Conservation (phyloP, 805 yeast genomes). For the Cyberlindnera japonica region DNA sequence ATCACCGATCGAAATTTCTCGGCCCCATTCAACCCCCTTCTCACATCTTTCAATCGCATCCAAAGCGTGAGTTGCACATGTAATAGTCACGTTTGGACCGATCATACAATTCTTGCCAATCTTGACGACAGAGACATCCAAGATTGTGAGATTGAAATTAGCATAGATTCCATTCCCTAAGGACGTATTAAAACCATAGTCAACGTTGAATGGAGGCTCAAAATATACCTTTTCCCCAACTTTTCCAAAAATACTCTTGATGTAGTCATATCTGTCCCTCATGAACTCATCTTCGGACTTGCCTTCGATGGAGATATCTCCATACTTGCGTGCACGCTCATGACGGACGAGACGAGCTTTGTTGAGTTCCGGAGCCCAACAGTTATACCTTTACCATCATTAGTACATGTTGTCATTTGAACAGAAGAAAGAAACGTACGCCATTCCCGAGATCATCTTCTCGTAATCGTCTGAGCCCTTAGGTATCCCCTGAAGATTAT, state of each 20-base stretch:
- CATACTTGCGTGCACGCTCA: constrained; percentile 27
- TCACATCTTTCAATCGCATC: constrained; percentile 42
- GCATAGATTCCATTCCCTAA: constrained; percentile 58
- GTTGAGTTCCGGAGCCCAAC: constrained; percentile 27
- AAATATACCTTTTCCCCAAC: constrained; percentile 33
- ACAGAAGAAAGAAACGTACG: constrained; percentile 32
- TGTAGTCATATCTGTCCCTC: constrained; percentile 37
- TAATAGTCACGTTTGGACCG: constrained; percentile 60
- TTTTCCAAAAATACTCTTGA: constrained; percentile 44
- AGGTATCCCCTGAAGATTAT: constrained; percentile 21
- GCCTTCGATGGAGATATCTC: constrained; percentile 27
- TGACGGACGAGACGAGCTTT: constrained; percentile 27
- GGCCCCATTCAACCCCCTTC: constrained; percentile 43
- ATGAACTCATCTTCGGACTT: constrained; percentile 27
- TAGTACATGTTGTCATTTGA: not conserved
- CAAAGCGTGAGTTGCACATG: constrained; percentile 63
- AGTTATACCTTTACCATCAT: constrained; percentile 38
- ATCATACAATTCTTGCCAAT: constrained; percentile 57
- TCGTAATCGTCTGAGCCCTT: constrained; percentile 40
- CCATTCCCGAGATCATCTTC: constrained; percentile 50
- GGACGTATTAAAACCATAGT: constrained; percentile 60
- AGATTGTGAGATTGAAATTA: constrained; percentile 49
- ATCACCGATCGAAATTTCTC: constrained; percentile 56
- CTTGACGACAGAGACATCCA: constrained; percentile 58
- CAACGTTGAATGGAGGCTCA: constrained; percentile 61